Conservation (phyloP, 768 basidiomycete genomes). For the Rhizopogon rudus region DNA sequence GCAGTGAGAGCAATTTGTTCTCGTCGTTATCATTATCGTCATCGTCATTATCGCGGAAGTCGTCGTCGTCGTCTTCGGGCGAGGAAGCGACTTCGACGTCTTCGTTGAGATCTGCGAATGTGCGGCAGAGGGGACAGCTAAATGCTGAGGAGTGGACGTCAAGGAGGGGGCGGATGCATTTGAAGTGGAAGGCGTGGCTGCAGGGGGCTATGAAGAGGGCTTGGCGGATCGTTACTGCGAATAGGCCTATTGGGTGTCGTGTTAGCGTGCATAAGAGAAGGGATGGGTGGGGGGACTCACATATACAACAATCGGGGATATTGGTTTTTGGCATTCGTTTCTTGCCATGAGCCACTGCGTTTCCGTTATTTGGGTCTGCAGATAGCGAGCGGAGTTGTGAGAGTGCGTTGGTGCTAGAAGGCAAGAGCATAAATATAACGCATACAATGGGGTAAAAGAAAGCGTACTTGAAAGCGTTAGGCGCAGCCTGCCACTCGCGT, state of each 20-base stretch:
- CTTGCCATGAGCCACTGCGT: slow-evolving; percentile 14
- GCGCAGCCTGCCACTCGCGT: slow-evolving; percentile 87
- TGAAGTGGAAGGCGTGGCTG: slow-evolving; percentile 95
- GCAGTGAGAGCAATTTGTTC: slow-evolving; percentile 13
- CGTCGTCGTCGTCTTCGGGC: slow-evolving; percentile 2
- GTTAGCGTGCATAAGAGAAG: not conserved
- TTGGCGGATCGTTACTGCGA: slow-evolving; percentile 89
- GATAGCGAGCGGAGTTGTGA: slow-evolving; percentile 78
- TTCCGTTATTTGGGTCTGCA: slow-evolving; percentile 24
- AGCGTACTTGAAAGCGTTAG: slow-evolving; percentile 79
- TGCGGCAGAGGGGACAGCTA: slow-evolving; percentile 91
- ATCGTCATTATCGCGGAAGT: slow-evolving; percentile 5
- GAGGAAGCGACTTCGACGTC: slow-evolving; percentile 70
- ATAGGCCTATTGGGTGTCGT: slow-evolving; percentile 43
- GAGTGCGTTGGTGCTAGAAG: slow-evolving; percentile 59
- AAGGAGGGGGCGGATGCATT: slow-evolving; percentile 91
- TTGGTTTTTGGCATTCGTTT: slow-evolving; percentile 29
- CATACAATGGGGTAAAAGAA: not conserved
- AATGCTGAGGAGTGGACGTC: slow-evolving; percentile 90
- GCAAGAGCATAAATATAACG: not conserved
- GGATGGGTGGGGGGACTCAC: slow-evolving; percentile 40
- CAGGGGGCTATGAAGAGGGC: slow-evolving; percentile 97
- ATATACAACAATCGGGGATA: slow-evolving; percentile 91
- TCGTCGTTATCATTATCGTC: slow-evolving; percentile 6
- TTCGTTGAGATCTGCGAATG: slow-evolving; percentile 92